A percentile compares a stretch with the other conserved stretches of the same genome.
Evolutionary conservation across 2,329 filamentous ascomycete genomes (phyloP).

Genomic region (Xylariaceae sp.): DNA sequence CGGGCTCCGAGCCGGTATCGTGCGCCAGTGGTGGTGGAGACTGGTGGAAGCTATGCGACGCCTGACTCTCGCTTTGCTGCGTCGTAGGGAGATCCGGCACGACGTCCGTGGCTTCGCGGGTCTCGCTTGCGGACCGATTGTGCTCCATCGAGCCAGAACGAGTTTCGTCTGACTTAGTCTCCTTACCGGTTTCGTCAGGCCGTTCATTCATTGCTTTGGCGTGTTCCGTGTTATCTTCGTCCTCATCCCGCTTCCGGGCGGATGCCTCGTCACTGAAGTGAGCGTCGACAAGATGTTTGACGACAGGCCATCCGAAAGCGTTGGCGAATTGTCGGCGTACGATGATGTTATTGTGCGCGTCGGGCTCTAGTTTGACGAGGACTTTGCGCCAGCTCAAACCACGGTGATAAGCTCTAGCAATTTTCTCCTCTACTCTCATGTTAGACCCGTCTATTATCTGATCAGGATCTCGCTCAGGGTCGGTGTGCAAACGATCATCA

Average conservation of each 20-base stretch:
- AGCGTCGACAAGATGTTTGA: slow-evolving; percentile 91
- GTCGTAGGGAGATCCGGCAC: slow-evolving; percentile 44
- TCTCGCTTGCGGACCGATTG: slow-evolving; percentile 29
- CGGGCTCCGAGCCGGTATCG: slow-evolving; percentile 47
- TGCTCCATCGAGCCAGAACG: slow-evolving; percentile 28
- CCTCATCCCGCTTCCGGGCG: slow-evolving; percentile 64
- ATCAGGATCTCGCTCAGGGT: slow-evolving; percentile 43
- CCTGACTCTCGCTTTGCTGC: slow-evolving; percentile 19
- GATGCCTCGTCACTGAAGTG: slow-evolving; percentile 79
- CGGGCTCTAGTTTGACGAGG: slow-evolving; percentile 88
- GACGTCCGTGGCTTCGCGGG: slow-evolving; percentile 42
- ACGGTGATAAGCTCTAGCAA: slow-evolving; percentile 89
- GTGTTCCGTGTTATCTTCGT: slow-evolving; percentile 65
- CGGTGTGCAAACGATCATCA: slow-evolving; percentile 49
- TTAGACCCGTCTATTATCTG: slow-evolving; percentile 57
- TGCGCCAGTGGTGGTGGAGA: slow-evolving; percentile 25
- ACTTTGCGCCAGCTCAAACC: slow-evolving; percentile 96
- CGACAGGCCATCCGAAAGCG: slow-evolving; percentile 94
- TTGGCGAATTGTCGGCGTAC: slow-evolving; percentile 96
- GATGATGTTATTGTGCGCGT: slow-evolving; percentile 98
- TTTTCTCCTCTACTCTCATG: slow-evolving; percentile 97
- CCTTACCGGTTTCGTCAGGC: slow-evolving; percentile 62
- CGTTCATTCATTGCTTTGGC: slow-evolving; percentile 58
- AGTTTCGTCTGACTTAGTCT: slow-evolving; percentile 48
- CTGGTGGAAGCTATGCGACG: slow-evolving; percentile 23